Evolutionary conservation across 225 moss, liverwort and hornwort genomes (phyloP), one percentile per base, ranked within the genome.

Genomic region (Physcomitrellopsis africana): DNA sequence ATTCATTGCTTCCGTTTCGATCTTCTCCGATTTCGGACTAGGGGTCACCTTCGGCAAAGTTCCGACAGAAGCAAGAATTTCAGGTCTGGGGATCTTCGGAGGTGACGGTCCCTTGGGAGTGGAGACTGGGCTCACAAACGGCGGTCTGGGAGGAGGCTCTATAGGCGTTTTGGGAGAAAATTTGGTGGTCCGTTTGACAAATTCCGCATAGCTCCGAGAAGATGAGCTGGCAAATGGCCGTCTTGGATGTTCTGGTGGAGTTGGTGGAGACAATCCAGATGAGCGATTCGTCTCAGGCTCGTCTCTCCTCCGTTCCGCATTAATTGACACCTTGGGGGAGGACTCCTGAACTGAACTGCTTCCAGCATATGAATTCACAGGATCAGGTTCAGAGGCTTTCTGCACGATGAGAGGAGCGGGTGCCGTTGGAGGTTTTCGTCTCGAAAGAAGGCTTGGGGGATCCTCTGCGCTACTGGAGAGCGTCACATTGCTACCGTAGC

Each of bases 161-260:
- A 29, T 4, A 7, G 79, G 22, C 0, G 57, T 57, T 16, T 42
- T 54, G 0, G 80, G 42, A 1, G 80, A 74, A 49, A 80, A 84
- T 8, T 70, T 67, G 62, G 80, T 77, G 3, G 77, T 55, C 13
- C 80, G 74, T 22, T 70, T 74, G 37, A 84, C 80, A 19, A 77
- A 84, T 9, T 84, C 84, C 3, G 65, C 84, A 26, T 81, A 84
- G 74, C 80, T 81, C 20, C 84, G 60, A 11, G 77, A 61, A 16
- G 80, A 80, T 17, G 82, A 79, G 61, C 80, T 74, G 3, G 79
- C 48, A 11, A 82, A 19, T 3, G 79, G 72, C 11, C 77, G 80
- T 47, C 75, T 75, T 15, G 75, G 57, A 51, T 62, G 75, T 63
- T 68, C 65, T 17, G 81, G 77, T 1, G 84, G 81, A 12, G 75